phyloP scores from a whole-genome alignment of 2,329 filamentous ascomycete species.

The Aspergillus sp. region DNA sequence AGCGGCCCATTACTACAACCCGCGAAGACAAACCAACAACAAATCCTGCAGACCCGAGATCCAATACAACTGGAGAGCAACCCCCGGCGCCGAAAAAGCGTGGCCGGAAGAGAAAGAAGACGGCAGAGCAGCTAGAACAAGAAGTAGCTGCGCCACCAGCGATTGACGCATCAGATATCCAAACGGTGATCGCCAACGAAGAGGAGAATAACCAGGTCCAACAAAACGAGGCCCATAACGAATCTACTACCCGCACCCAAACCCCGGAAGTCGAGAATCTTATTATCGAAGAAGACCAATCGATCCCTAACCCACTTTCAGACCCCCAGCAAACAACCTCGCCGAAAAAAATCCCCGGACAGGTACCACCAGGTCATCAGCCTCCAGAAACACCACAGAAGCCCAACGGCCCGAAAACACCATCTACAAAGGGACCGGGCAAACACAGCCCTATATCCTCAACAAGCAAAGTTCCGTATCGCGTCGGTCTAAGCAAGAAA shows the following conservation, averaged over 20 bases:
- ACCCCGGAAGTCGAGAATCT: not conserved
- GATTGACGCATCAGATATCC: not conserved
- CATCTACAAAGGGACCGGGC: conserved; percentile 28
- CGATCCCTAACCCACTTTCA: not conserved
- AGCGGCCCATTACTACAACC: conserved; percentile 21
- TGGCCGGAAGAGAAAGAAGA: conserved; percentile 42
- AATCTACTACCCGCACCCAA: not conserved
- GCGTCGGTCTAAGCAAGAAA: conserved; percentile 51
- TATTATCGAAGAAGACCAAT: not conserved
- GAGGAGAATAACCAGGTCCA: not conserved
- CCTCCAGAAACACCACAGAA: conserved; percentile 18
- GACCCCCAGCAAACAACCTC: not conserved
- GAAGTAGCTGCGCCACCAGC: not conserved
- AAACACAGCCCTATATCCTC: conserved; percentile 44
- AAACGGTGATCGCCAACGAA: not conserved
- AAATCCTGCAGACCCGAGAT: not conserved
- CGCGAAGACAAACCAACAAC: not conserved
- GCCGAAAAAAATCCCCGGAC: not conserved
- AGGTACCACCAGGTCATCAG: not conserved
- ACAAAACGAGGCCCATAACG: not conserved
- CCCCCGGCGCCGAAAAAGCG: conserved; percentile 41
- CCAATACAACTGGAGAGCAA: not conserved
- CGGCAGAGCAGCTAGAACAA: conserved; percentile 21
- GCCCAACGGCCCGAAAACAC: conserved; percentile 4
- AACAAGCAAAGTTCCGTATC: conserved; percentile 41